Evolutionary conservation across 352 stramenopile genomes (phyloP).

Genomic region (Pythium sukuiense): DNA sequence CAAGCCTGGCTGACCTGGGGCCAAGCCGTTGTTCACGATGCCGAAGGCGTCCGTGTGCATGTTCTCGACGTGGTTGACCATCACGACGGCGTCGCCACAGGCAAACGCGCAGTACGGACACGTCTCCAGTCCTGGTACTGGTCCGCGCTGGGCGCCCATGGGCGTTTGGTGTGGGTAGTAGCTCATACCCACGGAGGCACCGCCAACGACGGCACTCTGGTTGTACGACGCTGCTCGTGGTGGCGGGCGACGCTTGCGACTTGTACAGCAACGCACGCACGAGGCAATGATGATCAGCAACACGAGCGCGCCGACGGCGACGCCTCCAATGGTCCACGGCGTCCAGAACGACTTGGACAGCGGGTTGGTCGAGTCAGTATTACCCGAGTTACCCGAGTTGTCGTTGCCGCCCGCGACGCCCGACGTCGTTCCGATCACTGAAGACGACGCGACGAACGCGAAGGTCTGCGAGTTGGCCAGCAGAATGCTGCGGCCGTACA

Average conservation of each 20-base stretch:
- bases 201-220: not conserved
- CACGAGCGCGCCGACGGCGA: conserved; percentile 46
- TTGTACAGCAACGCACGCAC: conserved; percentile 34
- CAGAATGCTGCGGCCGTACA: conserved; percentile 67
- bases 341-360: conserved; percentile 47
- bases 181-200: not conserved
- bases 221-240: conserved; percentile 6
- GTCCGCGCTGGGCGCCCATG: not conserved
- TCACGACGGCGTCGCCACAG: conserved; percentile 43
- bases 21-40: conserved; percentile 6
- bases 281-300: conserved; percentile 48
- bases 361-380: not conserved
- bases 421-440: conserved; percentile 57
- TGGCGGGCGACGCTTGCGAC: conserved; percentile 4
- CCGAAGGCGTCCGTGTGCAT: conserved; percentile 29
- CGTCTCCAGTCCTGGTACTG: conserved; percentile 13
- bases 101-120: conserved; percentile 71
- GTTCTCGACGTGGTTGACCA: conserved; percentile 72
- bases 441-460: conserved; percentile 81
- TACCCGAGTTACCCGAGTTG: not conserved
- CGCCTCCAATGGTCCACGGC: conserved; percentile 50
- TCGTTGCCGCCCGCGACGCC: conserved; percentile 16
- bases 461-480: conserved; percentile 59
- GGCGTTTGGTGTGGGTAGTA: conserved; percentile 20
- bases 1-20: not conserved